Base-by-base conservation (phyloP, 345 rosid species). In the Syzygium aromaticum region DNA sequence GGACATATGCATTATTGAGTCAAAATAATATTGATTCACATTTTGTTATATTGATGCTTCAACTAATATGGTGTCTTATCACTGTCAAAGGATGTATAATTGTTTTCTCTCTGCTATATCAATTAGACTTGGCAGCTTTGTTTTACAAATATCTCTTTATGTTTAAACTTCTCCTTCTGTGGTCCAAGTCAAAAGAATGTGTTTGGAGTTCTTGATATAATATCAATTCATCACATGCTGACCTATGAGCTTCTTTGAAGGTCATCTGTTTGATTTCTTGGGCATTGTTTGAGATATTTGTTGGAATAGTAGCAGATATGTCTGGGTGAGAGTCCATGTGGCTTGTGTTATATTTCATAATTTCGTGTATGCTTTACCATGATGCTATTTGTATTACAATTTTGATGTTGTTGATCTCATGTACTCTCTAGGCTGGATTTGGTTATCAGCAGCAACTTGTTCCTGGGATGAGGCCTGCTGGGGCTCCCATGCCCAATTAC, bases 381-480 rank as follows among this genome's bases (percentile, higher is more conserved):
- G n/a, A 14, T 85, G 23, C 40, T 15, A 28, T 85, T 13, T 56
- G 59, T 21, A 38, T 30, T 30, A 49, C 51, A 4, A 25, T 61
- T n/a, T 30, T 8, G 33, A 54, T 43, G 61, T 57, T 84, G 54
- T 57, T 78, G 28, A 46, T 53, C 73, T 54, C 25, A 21, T 40
- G 52, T 77, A n/a, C 27, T 23, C 77, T 52, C 28, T 78, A 94
- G 95, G 94, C 96, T 89, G 94, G 98, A 49, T 95, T 94, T 92
- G 97, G 98, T 52, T 95, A 94, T 90, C 98, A 94, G 90, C 98
- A 94, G 88, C 98, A 94, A 88, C 96, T 95, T 85, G 94, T 94
- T 89, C 95, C 97, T 43, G 98, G 96, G 84, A 94, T 94, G 95
- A 91, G 98, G 89, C 97, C 98, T 57, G 96, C 95, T 67, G 95